phyloP scores from a whole-genome alignment of 108 stramenopile genomes.

The Cylindrotheca closterium region DNA sequence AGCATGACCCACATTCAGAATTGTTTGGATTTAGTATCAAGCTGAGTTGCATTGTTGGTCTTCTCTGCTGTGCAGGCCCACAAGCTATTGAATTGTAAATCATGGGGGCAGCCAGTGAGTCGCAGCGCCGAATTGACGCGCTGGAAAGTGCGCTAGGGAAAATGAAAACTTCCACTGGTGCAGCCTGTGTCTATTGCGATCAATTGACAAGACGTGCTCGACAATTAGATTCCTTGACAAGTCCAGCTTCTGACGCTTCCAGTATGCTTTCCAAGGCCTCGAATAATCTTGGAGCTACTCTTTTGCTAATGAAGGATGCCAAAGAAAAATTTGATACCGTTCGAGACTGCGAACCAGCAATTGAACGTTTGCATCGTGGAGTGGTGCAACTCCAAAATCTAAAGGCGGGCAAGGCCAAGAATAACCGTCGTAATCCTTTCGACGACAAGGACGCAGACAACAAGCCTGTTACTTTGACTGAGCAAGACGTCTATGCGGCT shows the following conservation, averaged over 20 bases:
- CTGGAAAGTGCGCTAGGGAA: conserved; percentile 43
- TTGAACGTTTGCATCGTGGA: conserved; percentile 63
- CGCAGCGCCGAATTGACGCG: conserved; percentile 43
- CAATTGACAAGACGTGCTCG: conserved; percentile 64
- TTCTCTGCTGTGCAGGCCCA: no score
- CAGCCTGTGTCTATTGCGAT: conserved; percentile 59
- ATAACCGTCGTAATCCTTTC: conserved; percentile 26
- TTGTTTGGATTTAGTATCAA: no score
- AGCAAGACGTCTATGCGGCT: conserved; percentile 86
- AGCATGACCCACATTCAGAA: no score
- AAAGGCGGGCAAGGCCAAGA: conserved; percentile 32
- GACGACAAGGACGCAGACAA: conserved; percentile 11
- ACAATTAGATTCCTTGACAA: conserved; percentile 77
- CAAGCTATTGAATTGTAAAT: no score
- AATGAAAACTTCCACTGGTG: conserved; percentile 56
- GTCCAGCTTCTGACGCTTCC: conserved; percentile 78
- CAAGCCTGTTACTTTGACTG: conserved; percentile 41
- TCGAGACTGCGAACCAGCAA: conserved; percentile 72
- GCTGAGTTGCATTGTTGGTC: no score
- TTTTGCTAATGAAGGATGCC: conserved; percentile 65
- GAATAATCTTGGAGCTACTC: conserved; percentile 63
- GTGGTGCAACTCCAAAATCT: conserved; percentile 54
- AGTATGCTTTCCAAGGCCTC: conserved; percentile 53
- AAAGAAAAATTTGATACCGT: conserved; percentile 87
- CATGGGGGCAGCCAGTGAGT: conserved; percentile 31